A percentile compares a stretch with the other conserved stretches of the same genome.
Evolutionary conservation across 1,284 basidiomycete species (phyloP).

Genomic region (Agaricales sp.): DNA sequence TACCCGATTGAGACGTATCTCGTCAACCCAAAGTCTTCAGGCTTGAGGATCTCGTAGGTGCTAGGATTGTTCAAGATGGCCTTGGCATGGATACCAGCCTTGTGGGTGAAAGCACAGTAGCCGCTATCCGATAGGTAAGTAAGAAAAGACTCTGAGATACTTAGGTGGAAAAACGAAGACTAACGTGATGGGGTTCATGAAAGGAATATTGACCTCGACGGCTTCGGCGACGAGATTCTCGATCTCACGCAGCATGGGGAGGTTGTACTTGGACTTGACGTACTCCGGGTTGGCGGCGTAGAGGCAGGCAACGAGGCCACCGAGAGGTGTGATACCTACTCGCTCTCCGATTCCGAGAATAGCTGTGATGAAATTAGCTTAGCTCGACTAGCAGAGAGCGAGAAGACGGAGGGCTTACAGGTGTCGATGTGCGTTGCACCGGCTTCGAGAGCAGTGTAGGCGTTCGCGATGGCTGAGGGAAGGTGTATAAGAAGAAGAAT

Average conservation of each 20-base stretch:
- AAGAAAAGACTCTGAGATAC: constrained; percentile 6
- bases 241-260: constrained; percentile 93
- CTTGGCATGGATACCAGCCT: constrained; percentile 99
- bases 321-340: constrained; percentile 97
- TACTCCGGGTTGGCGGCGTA: constrained; percentile 96
- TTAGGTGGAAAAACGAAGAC: constrained; percentile 15
- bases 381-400: constrained; percentile 3
- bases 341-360: constrained; percentile 97
- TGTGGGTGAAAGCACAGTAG: constrained; percentile 99
- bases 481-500: constrained; percentile 5
- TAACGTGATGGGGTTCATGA: constrained; percentile 90
- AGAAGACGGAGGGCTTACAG: constrained; percentile 38
- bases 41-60: constrained; percentile 97
- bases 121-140: constrained; percentile 43
- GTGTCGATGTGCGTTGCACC: constrained; percentile 99
- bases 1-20: constrained; percentile 97
- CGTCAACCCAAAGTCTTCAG: constrained; percentile 95
- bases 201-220: constrained; percentile 96
- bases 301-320: constrained; percentile 94
- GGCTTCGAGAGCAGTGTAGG: constrained; percentile 96
- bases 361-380: constrained; percentile 26
- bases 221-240: constrained; percentile 99
- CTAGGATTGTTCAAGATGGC: constrained; percentile 99
- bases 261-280: constrained; percentile 99
- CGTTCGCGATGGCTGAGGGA: constrained; percentile 86